Evolutionary conservation across 139 green algal species (phyloP).

Genomic region (Ulvella scutata): DNA sequence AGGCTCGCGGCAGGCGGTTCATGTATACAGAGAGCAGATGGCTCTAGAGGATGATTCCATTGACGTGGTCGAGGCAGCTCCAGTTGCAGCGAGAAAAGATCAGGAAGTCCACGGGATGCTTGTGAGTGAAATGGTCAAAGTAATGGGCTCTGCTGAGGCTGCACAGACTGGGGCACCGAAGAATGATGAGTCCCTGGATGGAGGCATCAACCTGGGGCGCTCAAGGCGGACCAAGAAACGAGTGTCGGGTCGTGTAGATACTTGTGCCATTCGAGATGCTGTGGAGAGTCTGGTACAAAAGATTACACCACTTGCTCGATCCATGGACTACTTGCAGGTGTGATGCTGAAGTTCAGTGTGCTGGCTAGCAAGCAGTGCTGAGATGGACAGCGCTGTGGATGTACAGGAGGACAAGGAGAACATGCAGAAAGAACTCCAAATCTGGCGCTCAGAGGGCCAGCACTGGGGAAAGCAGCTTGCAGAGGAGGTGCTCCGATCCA

Average conservation of each 20-base stretch:
- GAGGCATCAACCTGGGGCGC: neutral
- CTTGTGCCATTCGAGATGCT: neutral
- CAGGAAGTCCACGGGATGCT: neutral
- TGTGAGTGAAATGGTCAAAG: neutral
- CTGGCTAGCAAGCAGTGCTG: neutral
- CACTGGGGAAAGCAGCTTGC: neutral
- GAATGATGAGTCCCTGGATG: neutral
- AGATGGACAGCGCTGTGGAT: neutral
- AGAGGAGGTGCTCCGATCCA: neutral
- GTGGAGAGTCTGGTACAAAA: neutral
- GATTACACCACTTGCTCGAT: conserved; percentile 31
- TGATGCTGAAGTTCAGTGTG: conserved; percentile 20
- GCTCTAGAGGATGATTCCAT: neutral
- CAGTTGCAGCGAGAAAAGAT: neutral
- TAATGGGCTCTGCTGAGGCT: neutral
- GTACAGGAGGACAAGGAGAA: conserved; percentile 2
- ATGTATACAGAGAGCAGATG: neutral
- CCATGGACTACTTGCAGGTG: conserved; percentile 41
- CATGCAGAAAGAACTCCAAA: neutral
- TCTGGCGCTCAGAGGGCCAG: neutral
- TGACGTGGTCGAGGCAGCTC: neutral
- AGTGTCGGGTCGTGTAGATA: neutral
- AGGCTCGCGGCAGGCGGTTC: neutral
- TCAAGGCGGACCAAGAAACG: neutral
- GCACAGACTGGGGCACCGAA: neutral